Evolutionary conservation across 2,329 filamentous ascomycete genomes (phyloP), one percentile per base, ranked within the genome.

Genomic region (Neophaeococcomyces mojaviensis): DNA sequence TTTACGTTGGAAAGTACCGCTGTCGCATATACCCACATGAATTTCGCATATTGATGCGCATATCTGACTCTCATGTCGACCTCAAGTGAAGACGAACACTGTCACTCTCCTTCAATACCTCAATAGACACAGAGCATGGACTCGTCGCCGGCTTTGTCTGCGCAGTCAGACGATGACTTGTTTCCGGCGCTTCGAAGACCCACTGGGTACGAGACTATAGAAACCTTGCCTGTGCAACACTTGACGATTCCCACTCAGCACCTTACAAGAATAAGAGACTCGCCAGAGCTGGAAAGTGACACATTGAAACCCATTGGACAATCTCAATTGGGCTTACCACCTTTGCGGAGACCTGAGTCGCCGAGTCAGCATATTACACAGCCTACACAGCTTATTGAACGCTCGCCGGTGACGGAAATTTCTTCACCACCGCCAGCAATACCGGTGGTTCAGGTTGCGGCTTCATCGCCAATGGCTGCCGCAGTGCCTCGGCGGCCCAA

Each of bases 381-480:
- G 56, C 78, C 80, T 1, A 82, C 77, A 9, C 79, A 82, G 56
- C 65, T 79, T 28, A 63, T 82, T 63, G 64, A 39, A 64, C 68
- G 2, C 58, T 62, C 28, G 52, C 63, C 32, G 60, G 44, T 28
- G 12, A 41, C 41, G 18, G 40, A 56, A 26, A 48, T 54, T 24
- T 53, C 52, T 13, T 56, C 54, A 20, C 52, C 55, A 32, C 62
- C 54, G 18, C 52, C 55, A 28, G 61, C 65, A 38, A 56, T 58
- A 1, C 58, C 72, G 31, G 61, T 75, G 41, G 70, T 96, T 46
- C 89, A 95, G 63, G 89, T 96, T 2, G 82, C 84, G 24, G 86
- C 87, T n/a, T 96, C 89, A 2, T 96, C 90, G 1, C 89, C 88
- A 2, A 74, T 82, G 47, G 76, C 77, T 49, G 62, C 66, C 30